Evolutionary conservation across 176 grass and related monocot species (phyloP).

Genomic region (Carex cristatella): DNA sequence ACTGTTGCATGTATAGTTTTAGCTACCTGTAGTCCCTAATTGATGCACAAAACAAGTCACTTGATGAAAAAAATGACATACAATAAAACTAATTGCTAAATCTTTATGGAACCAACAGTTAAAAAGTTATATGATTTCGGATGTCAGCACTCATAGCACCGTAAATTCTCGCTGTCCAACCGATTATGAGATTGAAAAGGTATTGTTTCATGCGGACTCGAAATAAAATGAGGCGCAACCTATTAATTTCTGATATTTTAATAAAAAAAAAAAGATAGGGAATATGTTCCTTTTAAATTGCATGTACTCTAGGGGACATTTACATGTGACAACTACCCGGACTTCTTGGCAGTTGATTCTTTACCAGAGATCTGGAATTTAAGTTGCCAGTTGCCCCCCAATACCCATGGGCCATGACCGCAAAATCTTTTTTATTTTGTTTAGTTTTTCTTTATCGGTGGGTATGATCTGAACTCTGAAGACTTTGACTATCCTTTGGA

Average conservation of each 20-base stretch:
- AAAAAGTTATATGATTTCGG: too few relatives aligned
- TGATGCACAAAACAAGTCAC: not conserved
- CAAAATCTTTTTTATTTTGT: constrained; percentile 7
- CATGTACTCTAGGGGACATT: not conserved
- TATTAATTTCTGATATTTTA: not conserved
- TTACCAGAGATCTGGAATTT: constrained; percentile 3
- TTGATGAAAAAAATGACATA: not conserved
- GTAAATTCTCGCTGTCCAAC: not conserved
- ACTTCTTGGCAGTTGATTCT: not conserved
- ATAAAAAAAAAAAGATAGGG: not conserved
- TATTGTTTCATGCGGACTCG: too few relatives aligned
- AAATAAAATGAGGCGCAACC: not conserved
- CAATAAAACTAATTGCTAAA: not conserved
- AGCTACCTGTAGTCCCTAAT: not conserved
- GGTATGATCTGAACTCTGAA: not conserved
- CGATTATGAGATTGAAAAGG: too few relatives aligned
- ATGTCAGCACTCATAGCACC: not conserved
- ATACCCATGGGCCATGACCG: not conserved
- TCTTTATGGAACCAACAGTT: too few relatives aligned
- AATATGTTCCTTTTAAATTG: not conserved
- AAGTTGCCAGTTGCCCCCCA: not conserved
- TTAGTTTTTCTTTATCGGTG: not conserved
- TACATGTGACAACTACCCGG: constrained; percentile 6
- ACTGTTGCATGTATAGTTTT: not conserved
- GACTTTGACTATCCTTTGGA: not conserved